Conservation (phyloP, 495 filamentous ascomycete genomes). For the Tuber magnatum region DNA sequence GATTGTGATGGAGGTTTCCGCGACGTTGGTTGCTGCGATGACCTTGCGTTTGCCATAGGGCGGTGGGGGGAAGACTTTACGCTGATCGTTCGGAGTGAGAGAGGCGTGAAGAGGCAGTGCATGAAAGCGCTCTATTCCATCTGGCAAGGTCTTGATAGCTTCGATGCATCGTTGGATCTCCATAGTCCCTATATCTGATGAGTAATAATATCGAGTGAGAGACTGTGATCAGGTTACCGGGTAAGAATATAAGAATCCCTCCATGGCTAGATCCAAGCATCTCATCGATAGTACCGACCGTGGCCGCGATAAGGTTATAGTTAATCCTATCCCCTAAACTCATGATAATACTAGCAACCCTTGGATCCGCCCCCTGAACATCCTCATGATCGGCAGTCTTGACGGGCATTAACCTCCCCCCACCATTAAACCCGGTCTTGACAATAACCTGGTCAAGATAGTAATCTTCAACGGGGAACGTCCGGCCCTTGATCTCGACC, state of each 20-base stretch:
- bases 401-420: constrained; percentile 18
- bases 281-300: constrained; percentile 69
- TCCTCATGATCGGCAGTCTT: constrained; percentile 42
- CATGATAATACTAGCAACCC: constrained; percentile 60
- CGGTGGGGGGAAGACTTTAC: constrained; percentile 69
- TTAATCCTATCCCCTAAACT: constrained; percentile 81
- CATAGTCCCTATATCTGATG: constrained; percentile 46
- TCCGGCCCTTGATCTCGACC: constrained; percentile 82
- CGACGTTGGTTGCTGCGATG: constrained; percentile 89
- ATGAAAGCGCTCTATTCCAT: constrained; percentile 49
- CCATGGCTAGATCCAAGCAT: constrained; percentile 63
- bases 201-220: constrained; percentile 22
- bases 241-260: constrained; percentile 89
- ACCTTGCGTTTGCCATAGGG: constrained; percentile 80
- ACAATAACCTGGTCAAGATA: constrained; percentile 74
- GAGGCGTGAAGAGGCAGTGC: constrained; percentile 88
- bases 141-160: constrained; percentile 59
- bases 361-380: constrained; percentile 42
- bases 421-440: constrained; percentile 63
- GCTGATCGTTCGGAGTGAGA: constrained; percentile 76
- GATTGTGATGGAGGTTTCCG: constrained; percentile 97
- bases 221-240: constrained; percentile 48
- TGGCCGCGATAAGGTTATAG: constrained; percentile 76
- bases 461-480: constrained; percentile 80
- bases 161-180: constrained; percentile 81